Base-by-base conservation (phyloP, 164 flowering plant species). In the Pachysandra terminalis region DNA sequence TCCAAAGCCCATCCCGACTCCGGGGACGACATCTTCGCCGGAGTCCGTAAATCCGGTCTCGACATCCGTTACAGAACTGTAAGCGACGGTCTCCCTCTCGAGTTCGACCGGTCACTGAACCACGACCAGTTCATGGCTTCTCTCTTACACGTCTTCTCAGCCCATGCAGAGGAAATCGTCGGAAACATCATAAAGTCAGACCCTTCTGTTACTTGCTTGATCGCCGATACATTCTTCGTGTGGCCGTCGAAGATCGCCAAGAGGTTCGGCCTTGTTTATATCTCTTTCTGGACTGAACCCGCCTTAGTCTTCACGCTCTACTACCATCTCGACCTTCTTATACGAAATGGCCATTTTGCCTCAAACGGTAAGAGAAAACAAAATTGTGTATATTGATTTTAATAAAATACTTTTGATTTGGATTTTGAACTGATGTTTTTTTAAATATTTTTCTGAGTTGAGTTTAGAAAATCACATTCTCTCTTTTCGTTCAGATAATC, bases 221-320 rank as follows among this genome's bases (percentile, higher is more conserved):
- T 94, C 15, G 91, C 96, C 0, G 98, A 91, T 66, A 87, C 97
- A 0, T 93, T 88, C 84, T 87, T 82, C 40, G 90, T 85, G 1
- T 93, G 96, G 93, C 84, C 89, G 0, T 81, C 89, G 3, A 68
- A 64, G 61, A 61, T 94, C 16, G 91, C 95, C 0, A 78, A 75
- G 77, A 90, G 86, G 77, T 84, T 81, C 45, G 80, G 77, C 5
- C 75, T 94, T 40, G 24, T 80, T 0, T 66, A 81, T 56, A 83
- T 84, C 22, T 91, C 97, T 0, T 93, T 86, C 61, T 93, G 98
- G 98, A 89, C 96, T 0, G 94, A 93, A 68, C 86, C 96, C 0
- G 94, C 97, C 54, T 73, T 90, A 63, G 93, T 85, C 16, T 87
- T 83, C 56, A 68, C 85, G 0, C 70, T 90, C 51, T 90, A 90